Conservation (phyloP, 176 grass and related monocot genomes). For the Bolboschoenus planiculmis region DNA sequence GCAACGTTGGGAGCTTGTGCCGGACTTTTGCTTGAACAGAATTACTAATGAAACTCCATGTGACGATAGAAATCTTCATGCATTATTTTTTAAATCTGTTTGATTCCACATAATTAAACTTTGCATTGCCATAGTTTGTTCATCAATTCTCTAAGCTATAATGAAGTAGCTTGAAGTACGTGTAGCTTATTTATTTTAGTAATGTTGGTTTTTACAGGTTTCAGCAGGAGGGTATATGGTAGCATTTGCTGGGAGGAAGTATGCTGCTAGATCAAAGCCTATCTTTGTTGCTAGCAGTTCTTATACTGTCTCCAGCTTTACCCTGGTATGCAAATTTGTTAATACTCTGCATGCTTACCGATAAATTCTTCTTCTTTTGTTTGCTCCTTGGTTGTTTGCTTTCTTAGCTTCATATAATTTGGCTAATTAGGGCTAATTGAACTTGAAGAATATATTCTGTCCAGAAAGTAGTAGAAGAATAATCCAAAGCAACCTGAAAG, state of each 20-base stretch:
- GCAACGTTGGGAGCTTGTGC: background rate
- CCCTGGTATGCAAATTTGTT: slow-evolving; percentile 57
- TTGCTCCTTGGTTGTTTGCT: background rate
- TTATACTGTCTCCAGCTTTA: slow-evolving; percentile 76
- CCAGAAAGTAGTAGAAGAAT: background rate
- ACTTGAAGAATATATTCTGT: background rate
- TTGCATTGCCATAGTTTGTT: background rate
- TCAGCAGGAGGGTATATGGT: slow-evolving; percentile 86
- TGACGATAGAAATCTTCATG: background rate
- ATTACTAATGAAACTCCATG: background rate
- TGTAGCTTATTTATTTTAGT: background rate
- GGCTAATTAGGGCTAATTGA: background rate
- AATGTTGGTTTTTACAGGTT: slow-evolving; percentile 39
- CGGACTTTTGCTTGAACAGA: background rate
- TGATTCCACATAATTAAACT: background rate
- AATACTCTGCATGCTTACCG: background rate
- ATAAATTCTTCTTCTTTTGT: background rate
- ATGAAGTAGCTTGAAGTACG: background rate
- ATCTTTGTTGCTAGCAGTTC: slow-evolving; percentile 60
- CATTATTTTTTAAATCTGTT: background rate
- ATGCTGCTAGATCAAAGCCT: slow-evolving; percentile 64
- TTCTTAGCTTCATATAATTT: background rate
- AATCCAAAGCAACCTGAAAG: background rate
- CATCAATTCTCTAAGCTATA: background rate
- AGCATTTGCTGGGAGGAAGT: slow-evolving; percentile 94